Base-by-base conservation (phyloP, 768 basidiomycete species). In the Mycena latifolia region DNA sequence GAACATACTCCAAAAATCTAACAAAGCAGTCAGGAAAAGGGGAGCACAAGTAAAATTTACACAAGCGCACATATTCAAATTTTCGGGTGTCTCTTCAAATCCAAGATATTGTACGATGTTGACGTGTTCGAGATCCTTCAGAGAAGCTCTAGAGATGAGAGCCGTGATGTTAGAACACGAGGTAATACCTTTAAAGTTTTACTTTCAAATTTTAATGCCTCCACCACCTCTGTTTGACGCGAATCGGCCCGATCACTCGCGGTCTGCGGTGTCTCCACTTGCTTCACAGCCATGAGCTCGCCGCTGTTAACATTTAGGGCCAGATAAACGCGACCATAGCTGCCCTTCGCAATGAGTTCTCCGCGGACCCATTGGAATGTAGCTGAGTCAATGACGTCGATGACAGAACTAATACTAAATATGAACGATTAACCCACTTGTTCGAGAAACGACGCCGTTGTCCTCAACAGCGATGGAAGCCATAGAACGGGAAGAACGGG, bases 1-100 rank as follows among this genome's bases (percentile, higher is more conserved):
- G 93, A 33, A 98, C 93, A 74, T 98, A 98, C 78, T 98, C 95
- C 73, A 98, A 79, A 80, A 98, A n/a, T n/a, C n/a, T n/a, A n/a
- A n/a, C n/a, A n/a, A n/a, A n/a, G n/a, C n/a, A n/a, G n/a, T n/a
- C n/a, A n/a, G n/a, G n/a, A n/a, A n/a, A n/a, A n/a, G n/a, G n/a
- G n/a, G n/a, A n/a, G n/a, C n/a, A n/a, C n/a, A n/a, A n/a, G n/a
- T n/a, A n/a, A n/a, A n/a, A n/a, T n/a, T n/a, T n/a, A n/a, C n/a
- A n/a, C n/a, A n/a, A n/a, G n/a, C n/a, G n/a, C n/a, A 98, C 94
- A 96, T 92, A 82, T 90, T 95, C 43, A 95, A 78, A 74, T 86
- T 88, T 54, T 85, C 83, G 14, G 83, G 82, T 27, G 89, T 92
- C 73, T 93, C 90, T 77, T 95, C 94, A 71, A 88, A 92, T 59